Base-by-base conservation (phyloP, 2,329 filamentous ascomycete species). In the Myriosclerotinia duriaeana region DNA sequence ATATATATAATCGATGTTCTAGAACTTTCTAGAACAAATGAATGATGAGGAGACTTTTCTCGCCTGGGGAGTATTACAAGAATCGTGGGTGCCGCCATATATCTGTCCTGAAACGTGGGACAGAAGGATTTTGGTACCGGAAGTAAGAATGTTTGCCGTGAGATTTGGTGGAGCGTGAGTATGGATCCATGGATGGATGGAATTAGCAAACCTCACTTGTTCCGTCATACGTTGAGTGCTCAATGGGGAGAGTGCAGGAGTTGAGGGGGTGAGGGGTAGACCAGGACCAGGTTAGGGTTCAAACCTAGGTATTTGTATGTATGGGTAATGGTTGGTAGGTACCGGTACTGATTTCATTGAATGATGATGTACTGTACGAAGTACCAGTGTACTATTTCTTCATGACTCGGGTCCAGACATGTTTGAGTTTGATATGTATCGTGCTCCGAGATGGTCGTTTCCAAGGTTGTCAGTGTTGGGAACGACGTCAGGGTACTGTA, bases 1-100 rank as follows among this genome's bases (percentile, higher is more conserved):
- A 38, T 12, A 50, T 22, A 5, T 12, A 38, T 22, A 12, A 7
- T 26, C 56, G 26, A 38, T 2, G 5, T 20, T 60, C 44, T 50
- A 50, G 58, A 60, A 50, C 58, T 38, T 60, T 60, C 58, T 36
- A 50, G 58, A 60, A 38, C 34, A 11, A 0, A 6, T 38, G n/a
- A 26, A 12, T 2, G 0, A 8, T 60, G 34, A 38, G 26, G 15
- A 36, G 30, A 22, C 5, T 30, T 12, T 48, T 48, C 22, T 48
- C 26, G 20, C 30, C 30, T n/a, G n/a, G n/a, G n/a, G n/a, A n/a
- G n/a, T n/a, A n/a, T 38, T 22, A 60, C 42, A 17, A 36, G 42
- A 44, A 20, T 44, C 42, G 56, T 59, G 42, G 42, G 56, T 17
- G 44, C 12, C 30, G 20, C 46, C 20, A 48, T 60, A 6, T 60